Conservation (phyloP, 1,139 yeast species). For the Candida mesenterica region DNA sequence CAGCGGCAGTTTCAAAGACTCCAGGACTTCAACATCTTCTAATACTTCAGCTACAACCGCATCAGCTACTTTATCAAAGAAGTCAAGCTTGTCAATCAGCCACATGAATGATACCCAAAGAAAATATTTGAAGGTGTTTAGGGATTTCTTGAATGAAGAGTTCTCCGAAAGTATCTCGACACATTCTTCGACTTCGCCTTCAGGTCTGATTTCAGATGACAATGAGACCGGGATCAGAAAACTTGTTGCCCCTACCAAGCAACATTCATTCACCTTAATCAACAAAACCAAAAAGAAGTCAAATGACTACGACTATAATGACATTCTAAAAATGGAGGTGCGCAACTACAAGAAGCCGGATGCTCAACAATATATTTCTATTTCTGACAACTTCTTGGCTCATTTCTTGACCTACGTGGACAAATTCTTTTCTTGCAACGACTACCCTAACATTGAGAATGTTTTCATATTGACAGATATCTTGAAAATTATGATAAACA, state of each 20-base stretch:
- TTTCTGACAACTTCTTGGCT: slow-evolving; percentile 35
- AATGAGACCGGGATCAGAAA: slow-evolving; percentile 3
- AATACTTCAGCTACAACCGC: neutral
- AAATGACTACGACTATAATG: slow-evolving; percentile 9
- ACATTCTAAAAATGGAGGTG: slow-evolving; percentile 15
- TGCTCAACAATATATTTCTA: slow-evolving; percentile 36
- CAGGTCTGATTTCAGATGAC: neutral
- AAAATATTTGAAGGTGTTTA: slow-evolving; percentile 34
- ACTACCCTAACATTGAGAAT: slow-evolving; percentile 21
- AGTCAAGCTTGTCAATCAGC: slow-evolving; percentile 18
- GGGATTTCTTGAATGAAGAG: slow-evolving; percentile 35
- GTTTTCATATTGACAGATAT: slow-evolving; percentile 24
- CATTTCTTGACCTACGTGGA: slow-evolving; percentile 35
- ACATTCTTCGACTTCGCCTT: slow-evolving; percentile 1
- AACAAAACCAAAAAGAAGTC: slow-evolving; percentile 6
- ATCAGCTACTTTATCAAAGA: slow-evolving; percentile 2
- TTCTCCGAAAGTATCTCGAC: slow-evolving; percentile 13
- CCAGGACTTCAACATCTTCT: neutral
- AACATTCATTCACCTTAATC: slow-evolving; percentile 9
- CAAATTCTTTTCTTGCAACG: slow-evolving; percentile 27
- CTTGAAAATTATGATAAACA: slow-evolving; percentile 28
- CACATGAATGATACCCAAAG: slow-evolving; percentile 33
- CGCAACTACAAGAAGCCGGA: slow-evolving; percentile 35
- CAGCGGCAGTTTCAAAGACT: neutral
- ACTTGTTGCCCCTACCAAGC: slow-evolving; percentile 3